Percentiles rank a stretch among this genome's conserved stretches.
These are phyloP conservation scores for Podila clonocystis DNA, from an alignment of 192 early-diverging fungal species.

Conservation along the genomic window DNA sequence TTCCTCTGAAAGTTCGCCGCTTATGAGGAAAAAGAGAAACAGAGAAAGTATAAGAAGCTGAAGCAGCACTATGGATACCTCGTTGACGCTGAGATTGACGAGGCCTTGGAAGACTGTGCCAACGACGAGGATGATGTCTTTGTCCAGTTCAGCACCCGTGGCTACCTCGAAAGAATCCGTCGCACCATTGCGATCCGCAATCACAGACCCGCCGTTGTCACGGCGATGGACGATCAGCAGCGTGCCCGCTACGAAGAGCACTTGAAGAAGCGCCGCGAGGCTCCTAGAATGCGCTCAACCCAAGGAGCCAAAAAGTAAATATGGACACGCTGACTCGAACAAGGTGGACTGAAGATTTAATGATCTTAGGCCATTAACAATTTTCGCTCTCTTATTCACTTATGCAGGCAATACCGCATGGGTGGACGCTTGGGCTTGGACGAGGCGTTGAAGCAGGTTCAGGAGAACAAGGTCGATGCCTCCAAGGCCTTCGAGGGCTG, in stretches of 20 bases:
- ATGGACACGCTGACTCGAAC: not conserved
- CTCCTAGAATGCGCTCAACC: conserved; percentile 83
- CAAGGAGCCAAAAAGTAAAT: conserved; percentile 76
- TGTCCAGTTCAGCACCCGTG: conserved; percentile 80
- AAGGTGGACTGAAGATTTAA: not conserved
- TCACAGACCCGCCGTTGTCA: conserved; percentile 47
- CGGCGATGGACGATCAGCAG: conserved; percentile 83
- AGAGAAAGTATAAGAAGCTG: conserved; percentile 83
- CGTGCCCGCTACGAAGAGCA: conserved; percentile 87
- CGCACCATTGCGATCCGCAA: conserved; percentile 74
- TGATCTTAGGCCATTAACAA: no score
- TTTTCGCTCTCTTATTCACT: no score
- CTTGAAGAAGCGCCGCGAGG: conserved; percentile 82
- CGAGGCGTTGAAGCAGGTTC: conserved; percentile 89
- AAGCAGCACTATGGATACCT: conserved; percentile 81
- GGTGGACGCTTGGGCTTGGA: conserved; percentile 83
- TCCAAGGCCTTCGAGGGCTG: conserved; percentile 95
- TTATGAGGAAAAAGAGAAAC: conserved; percentile 84
- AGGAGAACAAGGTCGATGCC: conserved; percentile 80
- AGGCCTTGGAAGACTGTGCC: conserved; percentile 79
- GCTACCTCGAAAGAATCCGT: conserved; percentile 76
- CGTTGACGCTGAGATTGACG: conserved; percentile 84
- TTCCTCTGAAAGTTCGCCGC: conserved; percentile 73
- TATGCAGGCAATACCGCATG: conserved; percentile 72
- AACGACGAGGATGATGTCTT: conserved; percentile 94